Conservation (phyloP, 1,139 yeast genomes). For the Taphrina deformans region DNA sequence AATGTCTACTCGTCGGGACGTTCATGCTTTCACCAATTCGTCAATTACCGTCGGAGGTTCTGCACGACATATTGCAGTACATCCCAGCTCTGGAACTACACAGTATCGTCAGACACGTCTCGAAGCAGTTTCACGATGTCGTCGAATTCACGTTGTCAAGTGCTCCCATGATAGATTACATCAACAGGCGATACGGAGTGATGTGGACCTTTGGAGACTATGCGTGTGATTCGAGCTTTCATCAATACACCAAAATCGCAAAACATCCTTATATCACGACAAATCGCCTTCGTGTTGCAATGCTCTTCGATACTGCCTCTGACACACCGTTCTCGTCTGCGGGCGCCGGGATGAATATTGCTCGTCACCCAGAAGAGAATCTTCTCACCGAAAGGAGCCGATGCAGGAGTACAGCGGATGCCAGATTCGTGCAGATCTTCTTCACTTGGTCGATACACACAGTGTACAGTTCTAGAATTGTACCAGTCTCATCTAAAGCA, state of each 20-base stretch:
- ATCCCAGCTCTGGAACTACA: constrained; percentile 3
- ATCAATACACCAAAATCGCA: not conserved
- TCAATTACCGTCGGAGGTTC: constrained; percentile 1
- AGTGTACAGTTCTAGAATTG: not conserved
- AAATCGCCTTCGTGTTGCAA: not conserved
- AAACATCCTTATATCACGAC: not conserved
- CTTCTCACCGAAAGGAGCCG: not conserved
- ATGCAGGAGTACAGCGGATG: not conserved
- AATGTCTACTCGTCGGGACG: not conserved
- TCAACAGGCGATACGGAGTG: constrained; percentile 8
- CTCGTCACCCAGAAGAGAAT: not conserved
- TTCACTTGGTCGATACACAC: constrained; percentile 18
- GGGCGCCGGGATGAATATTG: not conserved
- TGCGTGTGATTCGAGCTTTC: not conserved
- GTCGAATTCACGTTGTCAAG: not conserved
- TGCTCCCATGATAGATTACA: not conserved
- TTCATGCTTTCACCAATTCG: not conserved
- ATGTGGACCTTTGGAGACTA: constrained; percentile 14
- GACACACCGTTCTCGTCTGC: constrained; percentile 4
- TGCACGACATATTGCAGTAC: not conserved
- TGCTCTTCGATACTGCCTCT: constrained; percentile 7
- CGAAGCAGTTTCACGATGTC: not conserved
- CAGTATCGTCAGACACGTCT: not conserved
- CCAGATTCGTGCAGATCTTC: constrained; percentile 15
- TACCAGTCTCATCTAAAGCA: not conserved